Conservation (phyloP, 1,284 basidiomycete genomes). For the Mycena sp. region DNA sequence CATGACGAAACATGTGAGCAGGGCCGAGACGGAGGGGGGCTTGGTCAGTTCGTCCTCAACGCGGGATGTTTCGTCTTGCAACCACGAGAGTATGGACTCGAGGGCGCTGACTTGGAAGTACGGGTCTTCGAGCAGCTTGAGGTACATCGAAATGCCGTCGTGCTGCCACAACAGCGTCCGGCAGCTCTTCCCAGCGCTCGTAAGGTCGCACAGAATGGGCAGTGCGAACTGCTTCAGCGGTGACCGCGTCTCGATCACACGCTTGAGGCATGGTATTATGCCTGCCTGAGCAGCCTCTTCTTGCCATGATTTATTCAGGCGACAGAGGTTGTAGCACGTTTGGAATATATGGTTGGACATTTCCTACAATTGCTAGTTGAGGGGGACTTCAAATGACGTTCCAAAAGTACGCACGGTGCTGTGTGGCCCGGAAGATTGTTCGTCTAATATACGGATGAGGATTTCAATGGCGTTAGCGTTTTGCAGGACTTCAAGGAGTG, state of each 20-base stretch:
- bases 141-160: slow-evolving; percentile 84
- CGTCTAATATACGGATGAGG: slow-evolving; percentile 84
- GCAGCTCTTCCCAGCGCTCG: slow-evolving; percentile 92
- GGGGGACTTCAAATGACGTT: slow-evolving; percentile 17
- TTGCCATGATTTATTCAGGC: slow-evolving; percentile 93
- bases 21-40: slow-evolving; percentile 70
- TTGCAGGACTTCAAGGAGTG: slow-evolving; percentile 91
- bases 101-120: slow-evolving; percentile 97
- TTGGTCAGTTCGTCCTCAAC: slow-evolving; percentile 91
- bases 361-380: slow-evolving; percentile 66
- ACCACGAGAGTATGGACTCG: slow-evolving; percentile 93
- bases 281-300: slow-evolving; percentile 97
- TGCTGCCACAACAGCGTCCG: slow-evolving; percentile 90
- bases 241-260: slow-evolving; percentile 87
- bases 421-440: slow-evolving; percentile 82
- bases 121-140: slow-evolving; percentile 88
- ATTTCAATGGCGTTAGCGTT: slow-evolving; percentile 96
- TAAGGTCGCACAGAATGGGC: slow-evolving; percentile 95
- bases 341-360: slow-evolving; percentile 95
- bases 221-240: slow-evolving; percentile 97
- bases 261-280: slow-evolving; percentile 90
- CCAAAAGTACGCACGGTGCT: slow-evolving; percentile 70
- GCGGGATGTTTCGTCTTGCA: slow-evolving; percentile 94
- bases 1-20: slow-evolving; percentile 87
- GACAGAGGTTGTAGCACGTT: slow-evolving; percentile 93